Evolutionary conservation across 2,329 filamentous ascomycete genomes (phyloP), one percentile per base, ranked within the genome.

Genomic region (Lachnellula suecica): DNA sequence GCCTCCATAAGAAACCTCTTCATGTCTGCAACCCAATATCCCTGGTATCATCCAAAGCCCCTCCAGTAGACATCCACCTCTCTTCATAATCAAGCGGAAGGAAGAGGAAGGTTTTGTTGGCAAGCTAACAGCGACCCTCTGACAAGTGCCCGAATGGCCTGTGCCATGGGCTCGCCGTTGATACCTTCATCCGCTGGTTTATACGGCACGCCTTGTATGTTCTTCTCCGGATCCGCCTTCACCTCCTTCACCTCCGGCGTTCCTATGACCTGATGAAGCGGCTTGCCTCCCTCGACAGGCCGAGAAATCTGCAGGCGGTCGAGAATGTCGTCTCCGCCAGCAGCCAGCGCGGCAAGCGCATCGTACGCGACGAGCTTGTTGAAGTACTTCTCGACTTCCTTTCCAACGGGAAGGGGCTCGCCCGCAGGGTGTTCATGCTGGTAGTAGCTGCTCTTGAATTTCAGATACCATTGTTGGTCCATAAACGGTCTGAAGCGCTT

Each of bases 311-410:
- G 25, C 13, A 54, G 44, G 24, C 19, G 13, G 1, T 56, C 15
- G 2, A 66, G 44, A 2, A 61, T 51, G 52, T 64, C 62, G 9
- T 62, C 51, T n/a, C 61, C 61, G 4, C 56, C 52, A 1, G 60
- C 55, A 3, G 59, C 63, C 24, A 66, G 44, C 5, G 64, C 64
- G 4, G 64, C 63, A 2, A 67, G 40, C 19, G 63, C 63, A 47
- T 67, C 63, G 38, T 67, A 67, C 2, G 56, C 59, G 7, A 61
- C 55, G 9, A 65, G 51, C 41, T 59, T 62, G 17, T 51, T 59
- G 45, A 65, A 59, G 23, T 57, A 63, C 2, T 59, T 47, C 6
- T 64, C 29, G n/a, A 64, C 58, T 19, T 57, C 58, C 17, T 59
- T 50, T 11, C 56, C 59, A 17, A 44, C 35, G 1, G 56, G 63